These are phyloP conservation scores for Theileria equi DNA, from an alignment of 169 alveolate genomes.

Conservation along the genomic window DNA sequence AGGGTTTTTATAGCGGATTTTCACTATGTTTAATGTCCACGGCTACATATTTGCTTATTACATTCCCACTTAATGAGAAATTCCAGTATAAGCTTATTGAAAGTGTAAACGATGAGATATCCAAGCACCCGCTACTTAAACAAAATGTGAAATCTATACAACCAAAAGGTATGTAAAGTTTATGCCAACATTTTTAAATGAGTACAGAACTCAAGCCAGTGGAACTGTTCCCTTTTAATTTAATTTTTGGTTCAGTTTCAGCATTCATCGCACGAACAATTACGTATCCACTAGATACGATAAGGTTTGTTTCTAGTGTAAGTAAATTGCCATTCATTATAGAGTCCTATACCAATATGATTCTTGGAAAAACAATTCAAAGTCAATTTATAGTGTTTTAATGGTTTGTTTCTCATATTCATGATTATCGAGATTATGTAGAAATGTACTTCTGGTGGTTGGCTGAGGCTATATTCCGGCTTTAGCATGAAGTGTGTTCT, in stretches of 20 bases:
- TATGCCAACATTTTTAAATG: background rate
- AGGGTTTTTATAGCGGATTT: constrained; percentile 53
- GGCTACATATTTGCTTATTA: constrained; percentile 16
- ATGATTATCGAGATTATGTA: background rate
- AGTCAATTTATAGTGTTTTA: background rate
- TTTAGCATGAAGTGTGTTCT: constrained; percentile 35
- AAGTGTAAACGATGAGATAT: constrained; percentile 35
- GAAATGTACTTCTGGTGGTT: constrained; percentile 2
- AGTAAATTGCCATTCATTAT: background rate
- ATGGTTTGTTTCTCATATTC: background rate
- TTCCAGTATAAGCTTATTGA: constrained; percentile 43
- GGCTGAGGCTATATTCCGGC: constrained; percentile 31
- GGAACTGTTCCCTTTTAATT: constrained; percentile 57
- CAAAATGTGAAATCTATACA: constrained; percentile 19
- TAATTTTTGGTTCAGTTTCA: constrained; percentile 42
- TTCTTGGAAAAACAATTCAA: constrained; percentile 29
- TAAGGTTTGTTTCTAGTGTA: constrained; percentile 9
- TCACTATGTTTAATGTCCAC: constrained; percentile 49
- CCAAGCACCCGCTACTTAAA: constrained; percentile 16
- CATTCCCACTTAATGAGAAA: constrained; percentile 37
- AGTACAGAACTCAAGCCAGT: constrained; percentile 58
- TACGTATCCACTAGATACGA: constrained; percentile 61
- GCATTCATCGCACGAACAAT: constrained; percentile 43
- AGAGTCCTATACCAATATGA: constrained; percentile 56
- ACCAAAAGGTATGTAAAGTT: constrained; percentile 37